Conservation (phyloP, 1,284 basidiomycete genomes). For the Spongiforma sp. region DNA sequence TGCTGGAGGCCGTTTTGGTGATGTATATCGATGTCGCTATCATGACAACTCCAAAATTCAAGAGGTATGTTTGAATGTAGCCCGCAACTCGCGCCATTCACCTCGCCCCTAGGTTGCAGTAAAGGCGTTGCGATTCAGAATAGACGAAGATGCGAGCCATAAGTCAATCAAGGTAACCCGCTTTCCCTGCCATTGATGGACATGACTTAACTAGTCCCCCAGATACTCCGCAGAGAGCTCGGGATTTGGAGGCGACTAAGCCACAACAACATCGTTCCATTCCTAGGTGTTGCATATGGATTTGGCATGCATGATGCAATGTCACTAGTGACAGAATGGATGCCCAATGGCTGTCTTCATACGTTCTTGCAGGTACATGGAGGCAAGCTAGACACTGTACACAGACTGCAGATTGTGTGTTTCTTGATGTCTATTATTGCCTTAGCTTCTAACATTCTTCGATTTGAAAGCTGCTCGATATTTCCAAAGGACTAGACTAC, state of each 20-base stretch:
- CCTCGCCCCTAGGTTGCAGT: slow-evolving; percentile 19
- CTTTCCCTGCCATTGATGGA: not conserved
- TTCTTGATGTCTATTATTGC: not conserved
- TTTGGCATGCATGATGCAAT: slow-evolving; percentile 9
- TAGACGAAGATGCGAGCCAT: not conserved
- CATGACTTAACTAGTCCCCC: not conserved
- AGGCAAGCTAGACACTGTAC: not conserved
- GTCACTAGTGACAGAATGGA: slow-evolving; percentile 17
- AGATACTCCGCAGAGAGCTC: slow-evolving; percentile 15
- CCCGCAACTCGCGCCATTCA: not conserved
- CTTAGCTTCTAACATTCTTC: not conserved
- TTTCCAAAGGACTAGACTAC: not conserved
- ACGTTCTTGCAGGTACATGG: not conserved
- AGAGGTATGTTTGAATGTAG: slow-evolving; percentile 4
- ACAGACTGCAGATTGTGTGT: slow-evolving; percentile 16
- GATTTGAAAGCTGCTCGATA: slow-evolving; percentile 8
- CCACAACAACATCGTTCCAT: slow-evolving; percentile 10
- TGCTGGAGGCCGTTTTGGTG: slow-evolving; percentile 1
- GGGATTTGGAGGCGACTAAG: slow-evolving; percentile 12
- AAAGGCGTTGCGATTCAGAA: slow-evolving; percentile 12
- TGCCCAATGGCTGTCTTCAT: slow-evolving; percentile 8
- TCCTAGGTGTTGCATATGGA: slow-evolving; percentile 10
- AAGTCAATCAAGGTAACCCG: not conserved
- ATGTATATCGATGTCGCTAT: slow-evolving; percentile 14
- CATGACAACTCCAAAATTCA: not conserved